Evolutionary conservation across 2,329 filamentous ascomycete genomes (phyloP).

Genomic region (Albifimbria verrucaria): DNA sequence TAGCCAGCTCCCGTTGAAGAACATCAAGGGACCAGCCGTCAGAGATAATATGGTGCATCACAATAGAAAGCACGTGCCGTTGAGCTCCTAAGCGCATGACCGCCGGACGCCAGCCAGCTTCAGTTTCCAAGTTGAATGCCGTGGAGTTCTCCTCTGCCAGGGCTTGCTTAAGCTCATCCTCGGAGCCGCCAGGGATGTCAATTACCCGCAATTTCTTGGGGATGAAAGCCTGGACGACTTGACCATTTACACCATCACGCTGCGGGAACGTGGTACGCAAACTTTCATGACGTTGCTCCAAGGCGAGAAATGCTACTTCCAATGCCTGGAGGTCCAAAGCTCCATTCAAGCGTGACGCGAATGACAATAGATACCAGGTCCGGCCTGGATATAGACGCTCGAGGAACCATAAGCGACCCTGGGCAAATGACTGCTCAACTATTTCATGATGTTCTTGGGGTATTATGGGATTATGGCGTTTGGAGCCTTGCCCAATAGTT

Average conservation of each 20-base stretch:
- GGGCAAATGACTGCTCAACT: slow-evolving; percentile 11
- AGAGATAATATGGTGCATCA: slow-evolving; percentile 18
- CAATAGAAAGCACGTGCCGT: slow-evolving; percentile 9
- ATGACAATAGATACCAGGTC: slow-evolving; percentile 12
- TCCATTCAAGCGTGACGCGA: slow-evolving; percentile 6
- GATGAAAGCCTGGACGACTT: slow-evolving; percentile 5
- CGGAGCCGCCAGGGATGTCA: not conserved
- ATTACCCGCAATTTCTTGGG: not conserved
- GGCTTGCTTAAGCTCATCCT: not conserved
- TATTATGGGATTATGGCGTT: not conserved
- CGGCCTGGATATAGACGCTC: slow-evolving; percentile 13
- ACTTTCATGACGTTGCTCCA: slow-evolving; percentile 13
- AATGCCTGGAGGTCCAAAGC: slow-evolving; percentile 7
- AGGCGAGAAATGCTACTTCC: slow-evolving; percentile 2
- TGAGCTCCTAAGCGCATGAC: slow-evolving; percentile 5
- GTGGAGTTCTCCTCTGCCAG: slow-evolving; percentile 5
- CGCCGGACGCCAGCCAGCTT: slow-evolving; percentile 12
- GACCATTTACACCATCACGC: not conserved
- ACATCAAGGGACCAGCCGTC: slow-evolving; percentile 24
- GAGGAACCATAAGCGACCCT: slow-evolving; percentile 14
- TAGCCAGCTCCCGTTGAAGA: too few relatives aligned
- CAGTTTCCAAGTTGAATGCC: slow-evolving; percentile 4
- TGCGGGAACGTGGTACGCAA: slow-evolving; percentile 12
- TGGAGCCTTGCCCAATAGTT: not conserved
- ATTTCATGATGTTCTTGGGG: not conserved